Conservation (phyloP, 1,139 yeast genomes). For the Candida sp. region DNA sequence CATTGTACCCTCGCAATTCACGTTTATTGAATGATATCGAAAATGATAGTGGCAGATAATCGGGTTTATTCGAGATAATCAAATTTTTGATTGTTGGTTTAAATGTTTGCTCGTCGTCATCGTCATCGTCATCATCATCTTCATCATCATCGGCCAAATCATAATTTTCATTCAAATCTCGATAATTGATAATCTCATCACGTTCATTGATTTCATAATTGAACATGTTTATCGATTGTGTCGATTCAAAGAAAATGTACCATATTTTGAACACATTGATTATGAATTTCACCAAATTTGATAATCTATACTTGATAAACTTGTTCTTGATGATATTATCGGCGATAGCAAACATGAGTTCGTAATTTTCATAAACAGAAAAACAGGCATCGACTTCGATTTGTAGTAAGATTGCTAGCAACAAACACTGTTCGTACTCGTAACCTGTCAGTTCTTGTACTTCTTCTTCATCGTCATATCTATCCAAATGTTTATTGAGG, state of each 20-base stretch:
- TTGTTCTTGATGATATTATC: slow-evolving; percentile 28
- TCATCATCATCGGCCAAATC: slow-evolving; percentile 21
- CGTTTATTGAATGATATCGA: slow-evolving; percentile 20
- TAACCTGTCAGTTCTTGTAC: not conserved
- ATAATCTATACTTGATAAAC: slow-evolving; percentile 10
- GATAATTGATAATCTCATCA: slow-evolving; percentile 27
- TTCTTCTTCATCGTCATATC: slow-evolving; percentile 30
- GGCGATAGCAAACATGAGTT: slow-evolving; percentile 41
- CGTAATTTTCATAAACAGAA: slow-evolving; percentile 42
- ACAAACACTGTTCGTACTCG: slow-evolving; percentile 21
- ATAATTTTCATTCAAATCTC: slow-evolving; percentile 34
- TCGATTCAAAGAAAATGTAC: slow-evolving; percentile 33
- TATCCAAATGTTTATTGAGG: slow-evolving; percentile 41
- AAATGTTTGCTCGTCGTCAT: slow-evolving; percentile 10
- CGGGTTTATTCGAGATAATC: slow-evolving; percentile 9
- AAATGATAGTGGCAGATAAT: slow-evolving; percentile 19
- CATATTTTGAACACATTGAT: slow-evolving; percentile 26
- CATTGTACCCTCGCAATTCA: slow-evolving; percentile 9
- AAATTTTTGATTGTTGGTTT: slow-evolving; percentile 16
- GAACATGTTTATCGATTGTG: slow-evolving; percentile 36
- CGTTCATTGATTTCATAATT: slow-evolving; percentile 34
- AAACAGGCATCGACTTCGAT: slow-evolving; percentile 35
- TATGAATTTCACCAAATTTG: slow-evolving; percentile 18
- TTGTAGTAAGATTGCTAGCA: slow-evolving; percentile 32
- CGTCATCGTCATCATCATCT: slow-evolving; percentile 12